These are phyloP conservation scores for Peronospora destructor DNA, from an alignment of 352 stramenopile species.

Conservation along the genomic window DNA sequence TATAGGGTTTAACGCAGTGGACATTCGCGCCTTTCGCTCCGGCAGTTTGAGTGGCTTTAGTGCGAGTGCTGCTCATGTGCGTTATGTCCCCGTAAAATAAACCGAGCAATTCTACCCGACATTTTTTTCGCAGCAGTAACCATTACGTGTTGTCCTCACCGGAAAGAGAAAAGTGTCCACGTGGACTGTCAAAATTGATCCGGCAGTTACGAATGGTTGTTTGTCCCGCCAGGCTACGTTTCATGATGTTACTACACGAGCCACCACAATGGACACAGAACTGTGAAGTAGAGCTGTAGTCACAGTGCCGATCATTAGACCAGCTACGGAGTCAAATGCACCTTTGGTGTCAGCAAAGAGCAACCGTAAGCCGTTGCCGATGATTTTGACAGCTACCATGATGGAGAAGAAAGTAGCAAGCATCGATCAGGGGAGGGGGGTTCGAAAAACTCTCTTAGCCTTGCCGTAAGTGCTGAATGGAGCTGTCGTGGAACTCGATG, in stretches of 20 bases:
- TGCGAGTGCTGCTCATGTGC: conserved; percentile 1
- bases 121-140: conserved; percentile 1
- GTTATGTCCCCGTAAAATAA: background rate
- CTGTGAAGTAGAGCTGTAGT: conserved; percentile 81
- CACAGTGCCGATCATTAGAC: conserved; percentile 73
- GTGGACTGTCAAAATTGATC: conserved; percentile 14
- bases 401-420: conserved; percentile 67
- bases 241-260: background rate
- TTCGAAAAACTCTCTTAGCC: too few species aligned
- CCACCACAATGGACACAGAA: conserved; percentile 38
- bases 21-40: conserved; percentile 47
- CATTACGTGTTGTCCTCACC: conserved; percentile 31
- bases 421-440: too few species aligned
- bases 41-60: conserved; percentile 66
- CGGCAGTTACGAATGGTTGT: background rate
- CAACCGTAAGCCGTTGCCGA: conserved; percentile 53
- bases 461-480: too few species aligned
- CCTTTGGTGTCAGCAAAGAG: conserved; percentile 44
- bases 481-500: too few species aligned
- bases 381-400: conserved; percentile 62
- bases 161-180: conserved; percentile 84
- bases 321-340: conserved; percentile 60
- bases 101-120: background rate
- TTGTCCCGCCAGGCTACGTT: background rate
- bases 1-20: conserved; percentile 47